Evolutionary conservation across 2,329 filamentous ascomycete genomes (phyloP).

Genomic region (Trichophyton schoenleinii): DNA sequence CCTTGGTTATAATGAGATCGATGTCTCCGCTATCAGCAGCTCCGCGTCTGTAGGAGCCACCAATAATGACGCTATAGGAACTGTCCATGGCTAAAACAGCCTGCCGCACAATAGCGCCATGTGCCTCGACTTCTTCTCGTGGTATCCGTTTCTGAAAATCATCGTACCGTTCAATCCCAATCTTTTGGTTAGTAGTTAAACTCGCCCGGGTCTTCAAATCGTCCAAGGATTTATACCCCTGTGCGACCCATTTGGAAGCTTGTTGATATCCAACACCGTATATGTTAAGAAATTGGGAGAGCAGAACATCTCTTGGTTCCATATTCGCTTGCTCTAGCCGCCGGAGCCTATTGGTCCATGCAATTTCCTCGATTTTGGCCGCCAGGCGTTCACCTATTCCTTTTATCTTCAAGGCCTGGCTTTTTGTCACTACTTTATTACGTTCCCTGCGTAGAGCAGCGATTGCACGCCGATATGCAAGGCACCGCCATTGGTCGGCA

Average conservation of each 20-base stretch:
- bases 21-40: conserved; percentile 64
- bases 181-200: conserved; percentile 55
- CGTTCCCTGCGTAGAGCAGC: conserved; percentile 56
- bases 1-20: conserved; percentile 69
- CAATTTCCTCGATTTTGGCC: conserved; percentile 82
- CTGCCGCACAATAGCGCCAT: conserved; percentile 52
- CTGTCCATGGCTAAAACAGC: conserved; percentile 50
- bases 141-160: conserved; percentile 73
- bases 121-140: conserved; percentile 57
- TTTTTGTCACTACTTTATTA: conserved; percentile 51
- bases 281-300: conserved; percentile 61
- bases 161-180: conserved; percentile 67
- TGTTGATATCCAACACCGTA: conserved; percentile 64
- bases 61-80: conserved; percentile 56
- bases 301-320: conserved; percentile 52
- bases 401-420: conserved; percentile 55
- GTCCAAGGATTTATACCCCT: conserved; percentile 61
- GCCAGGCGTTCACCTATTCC: conserved; percentile 62
- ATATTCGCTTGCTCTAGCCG: conserved; percentile 57
- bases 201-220: conserved; percentile 52
- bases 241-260: conserved; percentile 62
- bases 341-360: conserved; percentile 55
- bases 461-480: conserved; percentile 67
- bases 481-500: conserved; percentile 64
- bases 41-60: conserved; percentile 76